Percentiles rank a stretch among this genome's conserved stretches.
These are phyloP conservation scores for Geranium brycei DNA, from an alignment of 345 rosid species.

Conservation along the genomic window DNA sequence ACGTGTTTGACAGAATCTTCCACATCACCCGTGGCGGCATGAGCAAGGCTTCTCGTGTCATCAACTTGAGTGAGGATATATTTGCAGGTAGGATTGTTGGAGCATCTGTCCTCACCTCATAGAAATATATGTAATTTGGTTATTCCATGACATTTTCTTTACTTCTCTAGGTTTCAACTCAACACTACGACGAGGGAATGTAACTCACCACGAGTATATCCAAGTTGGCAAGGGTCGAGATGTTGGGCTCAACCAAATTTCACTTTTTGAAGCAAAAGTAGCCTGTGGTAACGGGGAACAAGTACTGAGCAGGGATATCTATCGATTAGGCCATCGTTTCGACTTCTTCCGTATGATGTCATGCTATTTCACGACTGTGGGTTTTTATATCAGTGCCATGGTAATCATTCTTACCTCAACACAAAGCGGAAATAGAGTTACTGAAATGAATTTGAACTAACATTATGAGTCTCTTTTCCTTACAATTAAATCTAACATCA, in stretches of 20 bases:
- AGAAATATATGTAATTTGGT: not conserved
- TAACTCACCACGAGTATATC: conserved; percentile 88
- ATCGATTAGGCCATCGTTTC: conserved; percentile 74
- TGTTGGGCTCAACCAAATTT: conserved; percentile 83
- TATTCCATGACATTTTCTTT: not conserved
- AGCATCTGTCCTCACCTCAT: conserved; percentile 7
- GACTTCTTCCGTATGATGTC: conserved; percentile 90
- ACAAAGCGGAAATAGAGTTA: not conserved
- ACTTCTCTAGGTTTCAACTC: conserved; percentile 61
- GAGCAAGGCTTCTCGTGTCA: conserved; percentile 80
- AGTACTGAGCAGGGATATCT: conserved; percentile 70
- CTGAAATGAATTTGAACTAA: too few relatives aligned
- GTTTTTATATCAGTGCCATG: conserved; percentile 84
- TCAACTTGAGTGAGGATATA: conserved; percentile 86
- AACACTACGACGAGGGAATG: conserved; percentile 70
- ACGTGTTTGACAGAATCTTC: conserved; percentile 79
- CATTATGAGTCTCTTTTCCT: too few relatives aligned
- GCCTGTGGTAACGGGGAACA: conserved; percentile 90
- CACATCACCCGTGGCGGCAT: conserved; percentile 89
- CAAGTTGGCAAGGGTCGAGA: conserved; percentile 96
- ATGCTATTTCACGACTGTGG: conserved; percentile 74
- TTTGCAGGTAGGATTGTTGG: conserved; percentile 37
- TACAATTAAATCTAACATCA: too few relatives aligned
- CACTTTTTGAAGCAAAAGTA: conserved; percentile 82
- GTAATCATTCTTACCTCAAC: conserved; percentile 17